Base-by-base conservation (phyloP, 306 rosid species). In the Vigna radiata region DNA sequence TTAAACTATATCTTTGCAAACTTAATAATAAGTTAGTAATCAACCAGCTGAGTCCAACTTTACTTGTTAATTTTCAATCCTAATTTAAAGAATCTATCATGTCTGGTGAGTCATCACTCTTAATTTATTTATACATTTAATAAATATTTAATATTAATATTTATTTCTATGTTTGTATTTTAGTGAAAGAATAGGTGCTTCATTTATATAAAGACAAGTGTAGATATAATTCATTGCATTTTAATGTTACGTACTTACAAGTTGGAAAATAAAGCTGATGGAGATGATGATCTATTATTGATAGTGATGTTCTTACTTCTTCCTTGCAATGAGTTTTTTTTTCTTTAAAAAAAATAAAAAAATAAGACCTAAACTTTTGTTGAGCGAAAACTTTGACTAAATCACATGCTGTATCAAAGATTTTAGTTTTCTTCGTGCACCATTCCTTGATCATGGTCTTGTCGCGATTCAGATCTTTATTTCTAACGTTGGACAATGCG, bases 351-450 rank as follows among this genome's bases (percentile, higher is more conserved):
- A 21, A 21, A 21, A 21, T 1, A 29, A 29, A 4, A 29, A 29
- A 29, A 4, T 0, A 29, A 19, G 21, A 19, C 21, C 33, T 3
- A 4, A 29, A 29, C 33, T 29, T 29, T 36, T 36, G 64, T 18
- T 9, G 62, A 14, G 67, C 67, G 67, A 29, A 60, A 60, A 60
- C 44, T 29, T 60, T 60, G 67, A 60, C 67, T 7, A 15, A 18
- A 18, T 9, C 8, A 16, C 21, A 49, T 16, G 14, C 2, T 8
- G 4, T 43, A 18, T 8, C 6, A 29, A 29, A 29, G 33, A 29
- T 5, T 29, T 29, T 29, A 25, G 14, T 60, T 60, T 60, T 60
- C 66, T 60, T 59, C 11, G 5, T 31, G 29, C 36, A 58, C 8
- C 39, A 1, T 58, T 25, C 17, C 10, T 4, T 15, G 4, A 36